Base-by-base conservation (phyloP, 306 rosid genomes). In the Trifolium subterraneum region DNA sequence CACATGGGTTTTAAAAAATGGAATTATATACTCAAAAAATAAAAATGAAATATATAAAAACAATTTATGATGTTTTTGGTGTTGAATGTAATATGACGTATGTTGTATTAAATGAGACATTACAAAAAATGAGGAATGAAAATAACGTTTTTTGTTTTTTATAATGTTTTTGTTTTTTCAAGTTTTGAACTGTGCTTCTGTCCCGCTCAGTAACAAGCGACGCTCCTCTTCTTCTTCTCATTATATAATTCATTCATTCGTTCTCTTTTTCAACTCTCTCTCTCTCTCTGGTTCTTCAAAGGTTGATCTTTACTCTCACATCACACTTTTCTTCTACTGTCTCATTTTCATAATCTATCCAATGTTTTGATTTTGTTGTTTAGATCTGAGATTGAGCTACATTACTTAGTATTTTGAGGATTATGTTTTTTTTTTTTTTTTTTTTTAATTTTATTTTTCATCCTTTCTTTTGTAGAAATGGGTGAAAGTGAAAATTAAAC, bases 111-210 rank as follows among this genome's bases (percentile, higher is more conserved):
- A 55, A 11, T 55, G 61, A 7, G 59, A 51, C 13, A 52, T 52
- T 52, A 6, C 31, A 55, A 55, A 23, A 55, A 22, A 22, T 10
- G 15, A 23, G 5, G 63, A 22, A 5, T 22, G 63, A 56, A 56
- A 56, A 56, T 56, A 56, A 58, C 36, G 36, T 58, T 23, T 56
- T 36, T 36, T 7, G 39, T 36, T 36, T 36, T 36, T 25, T 59
- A 15, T 55, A 22, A 56, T 56, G 9, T 52, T 39, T 39, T 39
- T 39, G 6, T 23, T 2, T 19, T 58, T 58, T 58, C 29, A 58
- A 59, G 65, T 59, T 59, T 60, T 60, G 65, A 60, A 60, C 65
- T 29, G 65, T 60, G 65, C 22, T 12, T 60, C 22, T 38, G 65
- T 60, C 65, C 65, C 65, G 65, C 65, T 60, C 22, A 60, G 18